Evolutionary conservation across 1,284 basidiomycete genomes (phyloP), one percentile per base, ranked within the genome.

Genomic region (Takashimella tepidaria): DNA sequence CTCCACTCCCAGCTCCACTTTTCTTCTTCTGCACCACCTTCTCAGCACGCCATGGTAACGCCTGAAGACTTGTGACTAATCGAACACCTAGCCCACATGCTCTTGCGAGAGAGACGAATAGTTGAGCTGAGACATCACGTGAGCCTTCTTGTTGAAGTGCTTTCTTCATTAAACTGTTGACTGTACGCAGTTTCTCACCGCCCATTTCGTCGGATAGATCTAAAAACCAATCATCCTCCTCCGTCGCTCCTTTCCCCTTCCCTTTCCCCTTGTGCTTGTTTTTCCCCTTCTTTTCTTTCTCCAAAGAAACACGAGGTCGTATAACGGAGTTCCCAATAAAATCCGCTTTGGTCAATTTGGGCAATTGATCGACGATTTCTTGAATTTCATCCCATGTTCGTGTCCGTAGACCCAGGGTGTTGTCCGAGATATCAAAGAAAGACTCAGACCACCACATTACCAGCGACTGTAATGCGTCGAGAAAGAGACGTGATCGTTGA

Each of bases 21-120:
- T 68, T 69, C 57, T 69, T 67, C 65, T 73, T 66, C 56, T 64
- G 22, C 2, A 56, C 62, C 42, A 56, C 65, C 64, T 72, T 77
- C 56, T 71, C 78, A 21, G 77, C 77, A 52, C 78, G 72, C 91
- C 91, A 96, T 2, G 89, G 88, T 12, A 97, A 84, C 50, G 88
- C 86, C 73, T 98, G 95, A 41, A 98, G 72, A 64, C 90, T 95
- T 56, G 88, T 85, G 13, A 98, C 88, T 41, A 98, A 79, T 23
- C 96, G 80, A 2, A 91, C 83, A 0, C 93, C 93, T 20, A 98
- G 85, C 12, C 86, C 87, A 8, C 97, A 80, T 3, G 86, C 88
- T 16, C 96, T 81, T 68, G 92, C 92, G 0, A 97, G 78, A 0
- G 89, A 84, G 10, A 92, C 95, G 69, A 98, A 98, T 5, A 98